Percentiles rank a stretch among this genome's conserved stretches.
These are phyloP conservation scores for Globisporangium uncinulatum DNA, from an alignment of 352 stramenopile genomes.

Conservation along the genomic window DNA sequence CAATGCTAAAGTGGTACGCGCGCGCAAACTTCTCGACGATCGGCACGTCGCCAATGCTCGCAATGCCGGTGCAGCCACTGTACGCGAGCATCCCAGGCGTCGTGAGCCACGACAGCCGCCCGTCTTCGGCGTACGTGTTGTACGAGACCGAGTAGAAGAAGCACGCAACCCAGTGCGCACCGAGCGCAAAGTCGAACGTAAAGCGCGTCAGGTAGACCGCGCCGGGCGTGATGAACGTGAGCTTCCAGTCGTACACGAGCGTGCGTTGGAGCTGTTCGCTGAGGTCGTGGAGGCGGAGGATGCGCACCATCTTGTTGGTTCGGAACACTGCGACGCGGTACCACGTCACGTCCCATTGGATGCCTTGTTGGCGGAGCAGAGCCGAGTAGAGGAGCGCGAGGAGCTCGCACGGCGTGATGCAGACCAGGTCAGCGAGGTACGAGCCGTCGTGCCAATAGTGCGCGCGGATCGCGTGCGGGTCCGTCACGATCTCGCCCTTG, in stretches of 20 bases:
- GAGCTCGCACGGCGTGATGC: conserved; percentile 24
- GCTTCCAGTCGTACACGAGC: conserved; percentile 16
- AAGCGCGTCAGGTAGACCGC: conserved; percentile 15
- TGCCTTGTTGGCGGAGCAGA: background rate
- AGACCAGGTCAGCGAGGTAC: conserved; percentile 25
- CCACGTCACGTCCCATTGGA: conserved; percentile 8
- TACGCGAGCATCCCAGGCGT: conserved; percentile 26
- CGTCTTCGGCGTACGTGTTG: conserved; percentile 14
- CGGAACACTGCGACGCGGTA: conserved; percentile 17
- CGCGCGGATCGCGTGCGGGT: conserved; percentile 16
- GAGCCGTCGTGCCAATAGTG: conserved; percentile 29
- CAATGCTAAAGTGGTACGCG: conserved; percentile 34
- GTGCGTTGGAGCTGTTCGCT: conserved; percentile 14
- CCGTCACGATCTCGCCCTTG: conserved; percentile 24
- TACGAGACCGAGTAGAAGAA: conserved; percentile 19
- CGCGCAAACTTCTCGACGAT: conserved; percentile 21
- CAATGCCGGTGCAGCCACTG: conserved; percentile 11
- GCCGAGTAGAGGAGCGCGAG: conserved; percentile 9
- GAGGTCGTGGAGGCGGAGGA: conserved; percentile 15
- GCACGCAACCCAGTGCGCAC: conserved; percentile 23
- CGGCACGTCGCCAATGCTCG: conserved; percentile 17
- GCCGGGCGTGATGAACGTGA: conserved; percentile 7
- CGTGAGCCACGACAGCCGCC: conserved; percentile 14
- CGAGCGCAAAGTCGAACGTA: conserved; percentile 19
- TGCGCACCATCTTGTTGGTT: conserved; percentile 17